These are phyloP conservation scores for Candida ipomoeae DNA, from an alignment of 805 yeast species.

Conservation along the genomic window DNA sequence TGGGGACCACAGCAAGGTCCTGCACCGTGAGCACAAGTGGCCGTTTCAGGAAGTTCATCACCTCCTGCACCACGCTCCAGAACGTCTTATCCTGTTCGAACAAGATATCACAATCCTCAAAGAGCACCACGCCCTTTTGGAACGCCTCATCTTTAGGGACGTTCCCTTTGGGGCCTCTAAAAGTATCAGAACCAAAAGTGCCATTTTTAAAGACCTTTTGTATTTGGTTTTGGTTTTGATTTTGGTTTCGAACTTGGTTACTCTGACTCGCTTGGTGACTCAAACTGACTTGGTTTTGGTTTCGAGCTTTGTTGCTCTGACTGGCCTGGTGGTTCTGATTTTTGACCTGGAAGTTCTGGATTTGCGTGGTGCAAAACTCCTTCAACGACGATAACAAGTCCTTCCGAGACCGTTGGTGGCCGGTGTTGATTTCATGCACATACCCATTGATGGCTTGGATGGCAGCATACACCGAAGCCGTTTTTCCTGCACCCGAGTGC, in stretches of 20 bases:
- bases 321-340: neutral
- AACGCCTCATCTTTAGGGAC: conserved; percentile 18
- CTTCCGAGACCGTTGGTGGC: conserved; percentile 68
- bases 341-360: conserved; percentile 27
- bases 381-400: conserved; percentile 61
- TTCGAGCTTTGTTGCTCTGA: no score
- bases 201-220: no score
- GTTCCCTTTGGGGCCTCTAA: no score
- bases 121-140: conserved; percentile 63
- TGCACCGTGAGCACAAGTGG: conserved; percentile 70
- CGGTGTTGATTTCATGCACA: conserved; percentile 76
- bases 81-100: conserved; percentile 76
- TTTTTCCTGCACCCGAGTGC: conserved; percentile 71
- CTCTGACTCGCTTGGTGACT: no score
- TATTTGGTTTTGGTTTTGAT: no score
- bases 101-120: conserved; percentile 83
- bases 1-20: conserved; percentile 46
- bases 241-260: no score
- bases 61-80: conserved; percentile 67
- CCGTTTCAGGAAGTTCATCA: conserved; percentile 57
- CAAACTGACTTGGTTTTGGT: no score
- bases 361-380: conserved; percentile 81
- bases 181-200: no score
- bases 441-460: conserved; percentile 61
- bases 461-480: conserved; percentile 65